Evolutionary conservation across 768 basidiomycete genomes (phyloP).

Genomic region (Tubosaeta brunneosetosa): DNA sequence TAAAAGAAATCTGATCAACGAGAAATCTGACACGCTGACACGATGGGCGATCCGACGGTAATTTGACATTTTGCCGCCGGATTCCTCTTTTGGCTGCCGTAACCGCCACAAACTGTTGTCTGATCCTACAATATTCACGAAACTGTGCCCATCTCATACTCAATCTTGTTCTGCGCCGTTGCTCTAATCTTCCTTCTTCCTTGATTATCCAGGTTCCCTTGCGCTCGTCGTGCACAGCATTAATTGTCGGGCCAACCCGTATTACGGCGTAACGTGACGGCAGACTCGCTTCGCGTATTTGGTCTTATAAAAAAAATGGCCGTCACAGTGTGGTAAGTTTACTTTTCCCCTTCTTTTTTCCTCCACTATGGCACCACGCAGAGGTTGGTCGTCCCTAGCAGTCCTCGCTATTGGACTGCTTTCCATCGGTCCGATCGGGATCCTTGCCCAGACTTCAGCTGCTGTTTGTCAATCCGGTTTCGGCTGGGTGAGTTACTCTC

Average conservation of each 20-base stretch:
- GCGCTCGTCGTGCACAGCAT: background rate
- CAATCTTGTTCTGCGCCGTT: background rate
- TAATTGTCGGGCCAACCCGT: background rate
- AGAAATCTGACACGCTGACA: too few relatives aligned
- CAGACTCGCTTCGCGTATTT: background rate
- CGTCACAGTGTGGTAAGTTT: background rate
- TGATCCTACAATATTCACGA: too few relatives aligned
- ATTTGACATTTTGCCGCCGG: too few relatives aligned
- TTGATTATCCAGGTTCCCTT: background rate
- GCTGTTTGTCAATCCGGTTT: conserved; percentile 21
- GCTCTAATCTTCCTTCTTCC: background rate
- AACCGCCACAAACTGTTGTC: too few relatives aligned
- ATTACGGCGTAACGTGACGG: conserved; percentile 2
- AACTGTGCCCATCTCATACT: too few relatives aligned
- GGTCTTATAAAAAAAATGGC: background rate
- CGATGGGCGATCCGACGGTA: too few relatives aligned
- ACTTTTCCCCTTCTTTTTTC: background rate
- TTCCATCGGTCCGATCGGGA: conserved; percentile 9
- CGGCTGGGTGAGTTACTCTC: conserved; percentile 23
- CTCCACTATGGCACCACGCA: conserved; percentile 7
- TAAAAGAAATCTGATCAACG: too few relatives aligned
- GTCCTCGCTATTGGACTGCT: conserved; percentile 17
- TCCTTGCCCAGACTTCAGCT: conserved; percentile 21
- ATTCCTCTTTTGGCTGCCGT: too few relatives aligned
- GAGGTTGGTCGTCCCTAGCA: conserved; percentile 13